phyloP scores from a whole-genome alignment of 2,329 filamentous ascomycete species.

The Penicillium paneum region DNA sequence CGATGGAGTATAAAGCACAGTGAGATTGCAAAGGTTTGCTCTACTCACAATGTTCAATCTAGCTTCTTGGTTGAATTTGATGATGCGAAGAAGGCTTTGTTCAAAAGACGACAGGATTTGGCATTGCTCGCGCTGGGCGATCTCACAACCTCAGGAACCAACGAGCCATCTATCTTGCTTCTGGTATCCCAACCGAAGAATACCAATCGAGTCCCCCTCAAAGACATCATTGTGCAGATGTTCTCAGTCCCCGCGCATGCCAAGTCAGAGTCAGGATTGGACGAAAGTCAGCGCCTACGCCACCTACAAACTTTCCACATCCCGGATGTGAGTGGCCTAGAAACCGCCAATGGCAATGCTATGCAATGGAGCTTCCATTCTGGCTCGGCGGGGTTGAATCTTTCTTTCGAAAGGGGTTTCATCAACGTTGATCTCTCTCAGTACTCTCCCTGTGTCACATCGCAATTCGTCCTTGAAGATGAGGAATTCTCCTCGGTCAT shows the following conservation, averaged over 20 bases:
- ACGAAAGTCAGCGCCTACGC: conserved; percentile 33
- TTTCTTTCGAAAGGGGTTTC: conserved; percentile 42
- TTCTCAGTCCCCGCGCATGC: conserved; percentile 37
- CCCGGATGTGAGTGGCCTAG: conserved; percentile 30
- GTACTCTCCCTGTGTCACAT: conserved; percentile 39
- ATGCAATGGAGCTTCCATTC: conserved; percentile 42
- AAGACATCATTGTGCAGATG: conserved; percentile 39
- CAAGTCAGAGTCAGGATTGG: conserved; percentile 14
- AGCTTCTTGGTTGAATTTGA: conserved; percentile 42
- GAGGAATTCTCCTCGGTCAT: conserved; percentile 42
- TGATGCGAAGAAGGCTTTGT: conserved; percentile 40
- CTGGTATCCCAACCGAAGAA: conserved; percentile 40
- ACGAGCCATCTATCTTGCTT: conserved; percentile 37
- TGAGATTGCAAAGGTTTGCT: conserved; percentile 29
- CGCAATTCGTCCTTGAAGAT: conserved; percentile 38
- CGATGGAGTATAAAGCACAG: conserved; percentile 40
- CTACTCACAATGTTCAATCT: conserved; percentile 31
- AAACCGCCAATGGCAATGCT: conserved; percentile 23
- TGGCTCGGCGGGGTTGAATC: conserved; percentile 38
- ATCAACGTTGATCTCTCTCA: conserved; percentile 45
- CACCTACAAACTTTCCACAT: conserved; percentile 38
- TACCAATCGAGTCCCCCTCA: conserved; percentile 27
- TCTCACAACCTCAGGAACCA: conserved; percentile 24
- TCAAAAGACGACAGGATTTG: conserved; percentile 42
- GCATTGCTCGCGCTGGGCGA: conserved; percentile 37